These are phyloP conservation scores for Acacia melanoxylon DNA, from an alignment of 306 rosid genomes.

Conservation along the genomic window DNA sequence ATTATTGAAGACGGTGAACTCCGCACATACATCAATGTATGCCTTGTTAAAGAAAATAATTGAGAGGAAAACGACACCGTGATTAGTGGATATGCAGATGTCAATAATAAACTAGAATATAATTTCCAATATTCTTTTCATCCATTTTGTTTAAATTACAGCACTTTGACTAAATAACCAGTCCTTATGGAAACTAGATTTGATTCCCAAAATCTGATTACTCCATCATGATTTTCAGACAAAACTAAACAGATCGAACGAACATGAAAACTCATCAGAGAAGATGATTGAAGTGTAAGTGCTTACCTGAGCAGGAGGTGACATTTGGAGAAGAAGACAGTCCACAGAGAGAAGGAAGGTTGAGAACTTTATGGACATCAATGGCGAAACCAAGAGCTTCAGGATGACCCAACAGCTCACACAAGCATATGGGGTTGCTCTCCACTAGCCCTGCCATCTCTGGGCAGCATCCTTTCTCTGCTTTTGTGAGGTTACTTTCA, in stretches of 20 bases:
- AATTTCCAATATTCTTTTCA: neutral
- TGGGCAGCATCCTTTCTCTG: conserved; percentile 78
- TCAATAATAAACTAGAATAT: neutral
- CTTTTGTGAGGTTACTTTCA: conserved; percentile 57
- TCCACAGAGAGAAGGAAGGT: conserved; percentile 71
- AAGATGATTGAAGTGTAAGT: neutral
- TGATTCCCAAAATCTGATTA: neutral
- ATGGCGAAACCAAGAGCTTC: conserved; percentile 41
- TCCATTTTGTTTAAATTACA: neutral
- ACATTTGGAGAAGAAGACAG: conserved; percentile 48
- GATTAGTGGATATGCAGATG: neutral
- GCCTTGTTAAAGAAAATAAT: neutral
- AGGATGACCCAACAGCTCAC: conserved; percentile 47
- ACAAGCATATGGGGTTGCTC: conserved; percentile 57
- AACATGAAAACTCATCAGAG: neutral
- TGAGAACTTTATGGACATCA: conserved; percentile 52
- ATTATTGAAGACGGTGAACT: neutral
- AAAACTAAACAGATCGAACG: neutral
- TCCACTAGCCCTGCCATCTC: conserved; percentile 59
- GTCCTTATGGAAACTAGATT: neutral
- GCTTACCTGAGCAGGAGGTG: conserved; percentile 52
- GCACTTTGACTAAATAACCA: neutral
- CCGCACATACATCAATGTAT: neutral
- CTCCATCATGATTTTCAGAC: neutral
- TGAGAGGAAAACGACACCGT: neutral